Conservation (phyloP, 1,284 basidiomycete species). For the Taiwanofungus camphoratus region DNA sequence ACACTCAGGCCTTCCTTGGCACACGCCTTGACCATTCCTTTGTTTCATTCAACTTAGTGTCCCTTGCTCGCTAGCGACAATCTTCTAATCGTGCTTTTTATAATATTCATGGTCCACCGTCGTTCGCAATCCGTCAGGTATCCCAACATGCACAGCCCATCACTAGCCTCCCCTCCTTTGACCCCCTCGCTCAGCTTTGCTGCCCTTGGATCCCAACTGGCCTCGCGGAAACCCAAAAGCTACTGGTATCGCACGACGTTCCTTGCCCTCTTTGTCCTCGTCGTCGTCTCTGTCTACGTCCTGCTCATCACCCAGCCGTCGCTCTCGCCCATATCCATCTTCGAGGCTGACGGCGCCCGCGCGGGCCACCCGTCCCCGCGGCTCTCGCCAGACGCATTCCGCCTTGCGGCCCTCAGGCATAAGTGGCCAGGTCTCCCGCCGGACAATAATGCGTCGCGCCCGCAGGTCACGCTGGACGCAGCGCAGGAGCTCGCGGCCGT, state of each 20-base stretch:
- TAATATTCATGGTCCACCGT: slow-evolving; percentile 26
- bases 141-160: slow-evolving; percentile 22
- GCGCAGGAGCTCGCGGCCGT: slow-evolving; percentile 75
- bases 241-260: slow-evolving; percentile 43
- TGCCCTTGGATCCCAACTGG: slow-evolving; percentile 19
- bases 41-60: neutral
- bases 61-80: neutral
- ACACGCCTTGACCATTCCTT: slow-evolving; percentile 9
- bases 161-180: slow-evolving; percentile 23
- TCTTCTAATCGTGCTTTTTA: slow-evolving; percentile 7
- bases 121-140: slow-evolving; percentile 27
- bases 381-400: slow-evolving; percentile 20
- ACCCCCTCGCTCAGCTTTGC: slow-evolving; percentile 24
- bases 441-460: slow-evolving; percentile 19
- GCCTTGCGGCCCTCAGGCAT: slow-evolving; percentile 24
- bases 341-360: slow-evolving; percentile 24
- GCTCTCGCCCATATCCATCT: slow-evolving; percentile 34
- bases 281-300: slow-evolving; percentile 47
- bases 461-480: slow-evolving; percentile 41
- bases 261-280: slow-evolving; percentile 44
- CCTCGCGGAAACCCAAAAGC: slow-evolving; percentile 21
- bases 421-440: slow-evolving; percentile 19
- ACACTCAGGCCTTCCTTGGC: too few relatives aligned
- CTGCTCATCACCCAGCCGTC: slow-evolving; percentile 43
- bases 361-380: too few relatives aligned